These are phyloP conservation scores for Celoporthe dispersa DNA, from an alignment of 2,329 filamentous ascomycete species.

Conservation along the genomic window DNA sequence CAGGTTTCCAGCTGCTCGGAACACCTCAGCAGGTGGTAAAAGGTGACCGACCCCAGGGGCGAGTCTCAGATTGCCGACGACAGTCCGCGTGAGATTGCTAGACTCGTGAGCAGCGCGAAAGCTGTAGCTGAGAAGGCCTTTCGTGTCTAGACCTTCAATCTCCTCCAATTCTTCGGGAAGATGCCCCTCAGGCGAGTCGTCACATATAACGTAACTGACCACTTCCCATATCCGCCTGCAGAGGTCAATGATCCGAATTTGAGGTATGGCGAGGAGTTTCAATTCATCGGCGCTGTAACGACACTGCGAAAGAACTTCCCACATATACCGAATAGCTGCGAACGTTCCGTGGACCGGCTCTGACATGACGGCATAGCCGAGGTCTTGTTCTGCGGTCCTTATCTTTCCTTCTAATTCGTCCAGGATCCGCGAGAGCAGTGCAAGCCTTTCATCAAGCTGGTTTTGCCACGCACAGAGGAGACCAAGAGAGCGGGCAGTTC, in stretches of 20 bases:
- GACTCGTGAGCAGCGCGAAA: slow-evolving; percentile 96
- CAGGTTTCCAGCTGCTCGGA: slow-evolving; percentile 70
- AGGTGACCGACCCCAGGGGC: slow-evolving; percentile 49
- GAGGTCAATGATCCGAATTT: slow-evolving; percentile 60
- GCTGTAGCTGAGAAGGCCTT: slow-evolving; percentile 90
- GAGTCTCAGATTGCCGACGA: slow-evolving; percentile 59
- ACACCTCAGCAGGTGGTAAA: slow-evolving; percentile 56
- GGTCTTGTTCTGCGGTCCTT: slow-evolving; percentile 62
- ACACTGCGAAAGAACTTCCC: slow-evolving; percentile 53
- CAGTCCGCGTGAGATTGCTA: slow-evolving; percentile 72
- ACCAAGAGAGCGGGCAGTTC: slow-evolving; percentile 77
- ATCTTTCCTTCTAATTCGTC: slow-evolving; percentile 68
- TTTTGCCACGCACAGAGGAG: slow-evolving; percentile 66
- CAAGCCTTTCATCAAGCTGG: slow-evolving; percentile 46
- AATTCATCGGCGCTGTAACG: slow-evolving; percentile 45
- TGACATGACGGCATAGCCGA: slow-evolving; percentile 68
- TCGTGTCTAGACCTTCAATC: slow-evolving; percentile 74
- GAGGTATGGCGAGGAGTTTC: slow-evolving; percentile 45
- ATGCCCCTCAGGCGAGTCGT: slow-evolving; percentile 93
- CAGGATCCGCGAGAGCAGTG: slow-evolving; percentile 62
- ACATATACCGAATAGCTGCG: slow-evolving; percentile 66
- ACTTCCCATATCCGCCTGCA: slow-evolving; percentile 76
- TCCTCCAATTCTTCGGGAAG: slow-evolving; percentile 77
- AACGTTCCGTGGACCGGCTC: slow-evolving; percentile 73
- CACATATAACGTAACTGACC: slow-evolving; percentile 80